Evolutionary conservation across 164 flowering plant species (phyloP).

Genomic region (Sextonia rubra): DNA sequence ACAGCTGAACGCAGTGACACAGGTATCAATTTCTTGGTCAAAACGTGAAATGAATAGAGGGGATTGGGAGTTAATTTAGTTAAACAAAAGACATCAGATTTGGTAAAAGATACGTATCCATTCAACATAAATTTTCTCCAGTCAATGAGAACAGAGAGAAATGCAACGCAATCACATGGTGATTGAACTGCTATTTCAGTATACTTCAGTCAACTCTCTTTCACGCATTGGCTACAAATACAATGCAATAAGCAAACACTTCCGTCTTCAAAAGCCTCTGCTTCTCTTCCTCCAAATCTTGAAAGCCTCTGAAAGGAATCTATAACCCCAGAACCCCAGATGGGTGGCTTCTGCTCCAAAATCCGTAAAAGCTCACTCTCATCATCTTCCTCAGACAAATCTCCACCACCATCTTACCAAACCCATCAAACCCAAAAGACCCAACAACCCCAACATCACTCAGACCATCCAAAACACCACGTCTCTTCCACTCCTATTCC

Average conservation of each 20-base stretch:
- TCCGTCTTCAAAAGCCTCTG: neutral
- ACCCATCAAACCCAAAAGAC: neutral
- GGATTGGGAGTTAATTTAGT: too few species aligned
- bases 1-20: too few species aligned
- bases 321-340: slow-evolving; percentile 2
- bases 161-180: too few species aligned
- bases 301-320: neutral
- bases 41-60: too few species aligned
- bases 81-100: too few species aligned
- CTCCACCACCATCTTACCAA: neutral
- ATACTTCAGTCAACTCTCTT: neutral
- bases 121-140: too few species aligned
- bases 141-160: too few species aligned
- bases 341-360: slow-evolving; percentile 49
- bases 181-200: neutral
- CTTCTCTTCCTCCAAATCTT: too few species aligned
- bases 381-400: slow-evolving; percentile 29
- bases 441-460: slow-evolving; percentile 13
- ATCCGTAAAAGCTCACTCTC: slow-evolving; percentile 50
- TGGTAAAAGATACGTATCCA: too few species aligned
- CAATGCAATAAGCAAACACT: neutral
- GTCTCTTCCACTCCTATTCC: slow-evolving; percentile 3
- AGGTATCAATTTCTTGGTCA: too few species aligned
- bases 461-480: slow-evolving; percentile 9
- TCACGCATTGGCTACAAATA: neutral